Conservation (phyloP, 1,139 yeast species). For the Pichia sp. region DNA sequence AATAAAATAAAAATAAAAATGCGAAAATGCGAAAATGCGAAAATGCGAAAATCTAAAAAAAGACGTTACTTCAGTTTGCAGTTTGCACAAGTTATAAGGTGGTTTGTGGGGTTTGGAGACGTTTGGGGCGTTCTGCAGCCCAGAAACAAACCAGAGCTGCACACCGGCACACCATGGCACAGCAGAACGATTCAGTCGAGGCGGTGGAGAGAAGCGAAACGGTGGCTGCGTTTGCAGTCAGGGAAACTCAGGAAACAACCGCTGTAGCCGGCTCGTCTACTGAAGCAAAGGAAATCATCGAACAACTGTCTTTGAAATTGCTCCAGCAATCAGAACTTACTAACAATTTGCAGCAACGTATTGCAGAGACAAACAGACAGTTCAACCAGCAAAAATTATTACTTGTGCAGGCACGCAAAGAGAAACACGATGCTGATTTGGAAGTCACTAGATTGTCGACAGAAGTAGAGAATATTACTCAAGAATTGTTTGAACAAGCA, state of each 20-base stretch:
- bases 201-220: neutral
- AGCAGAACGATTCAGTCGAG: neutral
- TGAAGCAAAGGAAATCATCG: constrained; percentile 10
- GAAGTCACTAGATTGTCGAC: constrained; percentile 39
- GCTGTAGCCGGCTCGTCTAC: neutral
- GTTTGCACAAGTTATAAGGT: too few species aligned
- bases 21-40: too few species aligned
- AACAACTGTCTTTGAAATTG: constrained; percentile 23
- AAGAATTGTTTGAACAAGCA: constrained; percentile 67
- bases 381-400: constrained; percentile 26
- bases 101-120: too few species aligned
- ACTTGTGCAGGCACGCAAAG: constrained; percentile 13
- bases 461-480: constrained; percentile 75
- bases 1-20: too few species aligned
- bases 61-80: too few species aligned
- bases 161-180: too few species aligned
- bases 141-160: too few species aligned
- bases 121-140: too few species aligned
- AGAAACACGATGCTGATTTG: constrained; percentile 44
- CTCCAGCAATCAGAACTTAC: constrained; percentile 24
- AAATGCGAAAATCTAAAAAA: too few species aligned
- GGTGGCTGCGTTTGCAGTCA: neutral
- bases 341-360: constrained; percentile 25
- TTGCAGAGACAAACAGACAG: constrained; percentile 33
- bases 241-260: neutral